Percentiles rank a stretch among this genome's conserved stretches.
phyloP scores from a whole-genome alignment of 2,329 filamentous ascomycete genomes.

The Lachnellula hyalina region DNA sequence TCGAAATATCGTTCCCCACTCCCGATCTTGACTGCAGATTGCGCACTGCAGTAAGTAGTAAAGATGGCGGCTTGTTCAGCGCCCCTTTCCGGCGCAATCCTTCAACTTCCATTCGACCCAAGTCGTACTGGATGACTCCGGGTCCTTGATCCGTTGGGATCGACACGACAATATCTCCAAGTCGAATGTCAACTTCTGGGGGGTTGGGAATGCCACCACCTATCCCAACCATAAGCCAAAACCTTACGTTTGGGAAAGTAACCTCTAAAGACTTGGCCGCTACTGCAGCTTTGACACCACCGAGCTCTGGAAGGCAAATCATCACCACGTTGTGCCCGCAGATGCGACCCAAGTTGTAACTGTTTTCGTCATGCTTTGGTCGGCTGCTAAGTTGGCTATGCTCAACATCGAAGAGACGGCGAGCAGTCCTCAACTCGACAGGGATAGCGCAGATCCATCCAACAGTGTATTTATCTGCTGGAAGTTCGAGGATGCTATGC shows the following conservation, averaged over 20 bases:
- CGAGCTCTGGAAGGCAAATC: slow-evolving; percentile 10
- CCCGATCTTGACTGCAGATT: not conserved
- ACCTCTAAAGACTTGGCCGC: slow-evolving; percentile 13
- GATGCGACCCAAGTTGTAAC: slow-evolving; percentile 15
- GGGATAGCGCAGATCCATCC: slow-evolving; percentile 22
- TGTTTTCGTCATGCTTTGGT: slow-evolving; percentile 11
- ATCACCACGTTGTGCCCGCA: slow-evolving; percentile 19
- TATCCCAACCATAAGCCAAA: slow-evolving; percentile 16
- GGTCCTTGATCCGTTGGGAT: slow-evolving; percentile 8
- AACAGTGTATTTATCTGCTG: slow-evolving; percentile 11
- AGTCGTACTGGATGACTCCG: slow-evolving; percentile 26
- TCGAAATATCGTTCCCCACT: not conserved
- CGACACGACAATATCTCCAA: slow-evolving; percentile 14
- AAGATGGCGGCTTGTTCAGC: slow-evolving; percentile 11
- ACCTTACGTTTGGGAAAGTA: slow-evolving; percentile 13
- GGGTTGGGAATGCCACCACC: slow-evolving; percentile 6
- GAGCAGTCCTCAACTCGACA: slow-evolving; percentile 13
- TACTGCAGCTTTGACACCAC: slow-evolving; percentile 9
- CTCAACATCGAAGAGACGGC: slow-evolving; percentile 14
- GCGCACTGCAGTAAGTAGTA: not conserved
- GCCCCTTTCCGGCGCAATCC: slow-evolving; percentile 1
- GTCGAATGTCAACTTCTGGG: slow-evolving; percentile 6
- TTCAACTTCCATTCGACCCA: slow-evolving; percentile 16
- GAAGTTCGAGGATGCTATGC: not conserved
- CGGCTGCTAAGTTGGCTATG: slow-evolving; percentile 8